phyloP scores from a whole-genome alignment of 371 early-diverging fungal species.

The Rozella allomycis region DNA sequence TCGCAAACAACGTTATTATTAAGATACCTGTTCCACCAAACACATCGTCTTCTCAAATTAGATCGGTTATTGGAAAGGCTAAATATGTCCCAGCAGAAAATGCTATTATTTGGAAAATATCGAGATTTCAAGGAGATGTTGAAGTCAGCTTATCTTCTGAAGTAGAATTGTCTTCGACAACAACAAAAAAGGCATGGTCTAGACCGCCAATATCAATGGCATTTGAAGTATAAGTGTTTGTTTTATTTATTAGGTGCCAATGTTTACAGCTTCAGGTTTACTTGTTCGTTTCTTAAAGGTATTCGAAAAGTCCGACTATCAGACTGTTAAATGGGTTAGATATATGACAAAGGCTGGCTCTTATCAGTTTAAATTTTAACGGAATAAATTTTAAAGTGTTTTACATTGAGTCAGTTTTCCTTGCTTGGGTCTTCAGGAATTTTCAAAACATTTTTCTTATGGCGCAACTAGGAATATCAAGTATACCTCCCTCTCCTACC shows the following conservation, averaged over 20 bases:
- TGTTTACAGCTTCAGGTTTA: slow-evolving; percentile 72
- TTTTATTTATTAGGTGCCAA: slow-evolving; percentile 20
- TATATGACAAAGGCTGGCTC: slow-evolving; percentile 76
- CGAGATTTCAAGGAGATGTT: slow-evolving; percentile 56
- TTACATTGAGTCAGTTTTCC: too few relatives aligned
- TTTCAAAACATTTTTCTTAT: not conserved
- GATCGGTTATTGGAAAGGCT: slow-evolving; percentile 47
- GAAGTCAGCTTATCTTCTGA: slow-evolving; percentile 49
- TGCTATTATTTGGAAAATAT: slow-evolving; percentile 48
- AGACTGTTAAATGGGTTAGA: slow-evolving; percentile 78
- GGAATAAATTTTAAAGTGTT: too few relatives aligned
- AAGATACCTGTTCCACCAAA: slow-evolving; percentile 65
- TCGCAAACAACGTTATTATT: slow-evolving; percentile 55
- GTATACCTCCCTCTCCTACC: not conserved
- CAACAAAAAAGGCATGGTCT: slow-evolving; percentile 54
- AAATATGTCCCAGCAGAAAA: slow-evolving; percentile 69
- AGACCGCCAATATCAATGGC: slow-evolving; percentile 75
- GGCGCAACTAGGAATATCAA: not conserved
- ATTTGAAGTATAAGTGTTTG: slow-evolving; percentile 33
- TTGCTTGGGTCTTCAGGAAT: too few relatives aligned
- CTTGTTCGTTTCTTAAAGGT: slow-evolving; percentile 72
- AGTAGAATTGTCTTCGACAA: slow-evolving; percentile 46
- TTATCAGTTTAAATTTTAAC: slow-evolving; percentile 47
- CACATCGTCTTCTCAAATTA: slow-evolving; percentile 41
- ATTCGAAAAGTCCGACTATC: slow-evolving; percentile 71